Base-by-base conservation (phyloP, 1,284 basidiomycete genomes). In the Calocybe gambosa region DNA sequence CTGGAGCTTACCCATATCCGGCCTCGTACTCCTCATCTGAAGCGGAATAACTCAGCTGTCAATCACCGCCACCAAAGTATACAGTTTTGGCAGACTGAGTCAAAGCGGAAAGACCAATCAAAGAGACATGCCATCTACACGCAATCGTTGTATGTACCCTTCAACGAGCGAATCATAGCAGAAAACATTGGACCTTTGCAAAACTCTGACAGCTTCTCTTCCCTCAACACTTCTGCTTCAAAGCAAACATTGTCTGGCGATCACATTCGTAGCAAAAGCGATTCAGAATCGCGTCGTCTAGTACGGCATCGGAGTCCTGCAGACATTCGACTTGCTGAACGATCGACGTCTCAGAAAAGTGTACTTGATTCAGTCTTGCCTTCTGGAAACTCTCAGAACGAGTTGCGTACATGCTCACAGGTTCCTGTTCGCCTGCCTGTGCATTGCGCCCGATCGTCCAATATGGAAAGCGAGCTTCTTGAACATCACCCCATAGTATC, bases 121-220 rank as follows among this genome's bases (percentile, higher is more conserved):
- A 65, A 62, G 49, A 60, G 67, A n/a, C 66, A 67, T 44, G 67
- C 65, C 4, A 64, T 68, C 6, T 67, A 67, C 49, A 61, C 63
- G 3, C 55, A 59, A 31, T 56, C 63, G 0, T 45, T 61, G 12
- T 58, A 49, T 44, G 48, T 54, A 19, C 47, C 54, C 23, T 15
- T 46, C 13, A 37, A 47, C 10, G 52, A 50, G 35, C 43, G 49
- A 10, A 10, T 42, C 3, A 13, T 29, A 5, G 21, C 20, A 23
- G 33, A 29, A 6, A 28, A 43, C 7, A 23, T 23, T 5, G 39
- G 21, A 5, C 39, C 23, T 21, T 37, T 18, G 18, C 33, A 37
- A 18, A 29, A 23, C 23, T 38, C 21, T 13, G 42, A 41, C 5
- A 36, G 43, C 36, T 39, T 26, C 1, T 16, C 33, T 37, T 18